Conservation (phyloP, 257 asterid species). For the Cinchona pubescens region DNA sequence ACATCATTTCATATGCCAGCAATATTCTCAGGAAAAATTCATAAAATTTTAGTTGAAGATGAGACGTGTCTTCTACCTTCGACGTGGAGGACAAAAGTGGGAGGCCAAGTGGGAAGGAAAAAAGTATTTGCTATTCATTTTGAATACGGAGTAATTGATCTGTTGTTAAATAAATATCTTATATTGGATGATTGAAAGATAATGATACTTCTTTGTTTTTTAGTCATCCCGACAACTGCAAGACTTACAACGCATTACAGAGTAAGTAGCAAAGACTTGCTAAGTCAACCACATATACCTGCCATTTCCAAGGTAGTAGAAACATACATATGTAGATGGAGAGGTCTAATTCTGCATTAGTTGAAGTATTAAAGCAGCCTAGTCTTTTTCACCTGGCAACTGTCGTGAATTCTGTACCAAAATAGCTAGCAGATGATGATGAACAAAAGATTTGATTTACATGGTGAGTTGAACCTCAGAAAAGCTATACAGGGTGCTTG, state of each 20-base stretch:
- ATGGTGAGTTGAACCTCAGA: not conserved
- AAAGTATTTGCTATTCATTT: too few relatives aligned
- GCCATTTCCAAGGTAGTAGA: not conserved
- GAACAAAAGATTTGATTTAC: constrained; percentile 3
- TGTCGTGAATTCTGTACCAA: not conserved
- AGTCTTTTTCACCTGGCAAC: not conserved
- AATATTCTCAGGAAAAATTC: not conserved
- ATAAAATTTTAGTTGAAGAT: not conserved
- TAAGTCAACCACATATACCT: not conserved
- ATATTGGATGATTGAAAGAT: too few relatives aligned
- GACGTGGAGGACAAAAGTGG: too few relatives aligned
- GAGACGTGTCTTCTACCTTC: too few relatives aligned
- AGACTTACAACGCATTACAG: too few relatives aligned
- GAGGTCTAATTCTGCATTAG: not conserved
- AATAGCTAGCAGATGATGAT: not conserved
- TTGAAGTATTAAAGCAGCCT: not conserved
- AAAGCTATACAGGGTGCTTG: constrained; percentile 4
- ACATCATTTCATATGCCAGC: not conserved
- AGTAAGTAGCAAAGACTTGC: too few relatives aligned
- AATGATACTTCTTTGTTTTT: too few relatives aligned
- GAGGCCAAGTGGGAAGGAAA: too few relatives aligned
- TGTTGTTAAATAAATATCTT: too few relatives aligned
- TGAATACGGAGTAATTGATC: too few relatives aligned
- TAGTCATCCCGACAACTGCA: too few relatives aligned
- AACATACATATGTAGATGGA: not conserved